Evolutionary conservation across 2,329 filamentous ascomycete genomes (phyloP).

Genomic region (Penicillium freii): DNA sequence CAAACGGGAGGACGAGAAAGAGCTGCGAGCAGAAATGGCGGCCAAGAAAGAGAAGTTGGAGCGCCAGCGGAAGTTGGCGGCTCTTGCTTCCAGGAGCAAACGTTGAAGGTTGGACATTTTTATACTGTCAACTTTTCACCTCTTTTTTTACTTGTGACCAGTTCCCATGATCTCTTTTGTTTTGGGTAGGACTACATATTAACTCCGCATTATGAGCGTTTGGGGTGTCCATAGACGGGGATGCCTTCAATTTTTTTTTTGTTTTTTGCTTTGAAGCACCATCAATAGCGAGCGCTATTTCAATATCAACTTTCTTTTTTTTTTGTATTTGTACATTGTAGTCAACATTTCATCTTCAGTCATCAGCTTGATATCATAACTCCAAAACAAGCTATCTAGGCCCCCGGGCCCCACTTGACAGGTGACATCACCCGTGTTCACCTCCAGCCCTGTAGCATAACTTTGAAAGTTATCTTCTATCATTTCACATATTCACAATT

Average conservation of each 20-base stretch:
- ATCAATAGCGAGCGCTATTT: conserved; percentile 22
- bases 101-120: conserved; percentile 22
- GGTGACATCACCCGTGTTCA: conserved; percentile 36
- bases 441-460: not conserved
- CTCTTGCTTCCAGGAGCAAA: conserved; percentile 37
- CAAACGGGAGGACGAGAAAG: conserved; percentile 48
- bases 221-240: conserved; percentile 27
- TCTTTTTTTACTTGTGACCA: not conserved
- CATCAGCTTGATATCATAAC: not conserved
- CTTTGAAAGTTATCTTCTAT: not conserved
- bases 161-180: conserved; percentile 10
- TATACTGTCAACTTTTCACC: not conserved
- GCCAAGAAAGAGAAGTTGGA: conserved; percentile 50
- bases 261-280: conserved; percentile 6
- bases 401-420: conserved; percentile 29
- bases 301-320: conserved; percentile 21
- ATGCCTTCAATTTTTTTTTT: conserved; percentile 13
- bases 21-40: conserved; percentile 43
- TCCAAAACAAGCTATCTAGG: conserved; percentile 4
- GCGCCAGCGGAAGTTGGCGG: conserved; percentile 43
- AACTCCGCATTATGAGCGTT: conserved; percentile 36
- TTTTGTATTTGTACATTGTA: not conserved
- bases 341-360: not conserved
- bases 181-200: conserved; percentile 13
- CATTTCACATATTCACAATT: not conserved